Base-by-base conservation (phyloP, 2,329 filamentous ascomycete genomes). In the Thelonectria olida region DNA sequence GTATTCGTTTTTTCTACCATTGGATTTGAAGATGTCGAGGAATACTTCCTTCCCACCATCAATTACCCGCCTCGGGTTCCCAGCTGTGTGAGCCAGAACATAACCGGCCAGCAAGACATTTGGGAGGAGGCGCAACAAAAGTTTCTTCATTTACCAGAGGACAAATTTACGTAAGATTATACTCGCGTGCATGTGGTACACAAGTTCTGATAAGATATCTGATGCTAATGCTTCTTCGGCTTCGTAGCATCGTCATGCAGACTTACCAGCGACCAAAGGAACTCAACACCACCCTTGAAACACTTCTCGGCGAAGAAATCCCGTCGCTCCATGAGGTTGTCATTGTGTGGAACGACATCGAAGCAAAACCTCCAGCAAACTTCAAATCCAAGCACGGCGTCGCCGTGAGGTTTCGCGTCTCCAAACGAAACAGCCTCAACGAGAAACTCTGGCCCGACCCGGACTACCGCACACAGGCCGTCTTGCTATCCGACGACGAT, bases 401-500 rank as follows among this genome's bases (percentile, higher is more conserved):
- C 7, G 58, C 65, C 3, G 75, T 79, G 12, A 72, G 76, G 28
- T 78, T 75, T 63, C 72, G 77, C 48, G 66, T 60, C 8, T 74
- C 77, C 12, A 55, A 67, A 8, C 65, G 63, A 45, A 73, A 79
- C 65, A 77, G 75, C 54, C 73, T 78, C 31, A 79, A 79, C 67
- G 67, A 76, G 44, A 78, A 79, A 58, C 73, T 79, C 34, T 69
- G 71, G 67, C 74, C 76, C 3, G 76, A 79, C 25, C 73, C 76
- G 5, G 65, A 67, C 2, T 79, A 76, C 64, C 63, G 72, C 45
- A 79, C 77, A 17, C 71, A 79, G 51, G 78, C 77, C 12, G 72
- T 80, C n/a, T 74, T 80, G 20, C 71, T 79, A 9, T 75, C 74
- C 17, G 78, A 80, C 41, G 78, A 79, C 58, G 78, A 80, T 56